Evolutionary conservation across 108 stramenopile species (phyloP).

Genomic region (Cylindrotheca fusiformis): DNA sequence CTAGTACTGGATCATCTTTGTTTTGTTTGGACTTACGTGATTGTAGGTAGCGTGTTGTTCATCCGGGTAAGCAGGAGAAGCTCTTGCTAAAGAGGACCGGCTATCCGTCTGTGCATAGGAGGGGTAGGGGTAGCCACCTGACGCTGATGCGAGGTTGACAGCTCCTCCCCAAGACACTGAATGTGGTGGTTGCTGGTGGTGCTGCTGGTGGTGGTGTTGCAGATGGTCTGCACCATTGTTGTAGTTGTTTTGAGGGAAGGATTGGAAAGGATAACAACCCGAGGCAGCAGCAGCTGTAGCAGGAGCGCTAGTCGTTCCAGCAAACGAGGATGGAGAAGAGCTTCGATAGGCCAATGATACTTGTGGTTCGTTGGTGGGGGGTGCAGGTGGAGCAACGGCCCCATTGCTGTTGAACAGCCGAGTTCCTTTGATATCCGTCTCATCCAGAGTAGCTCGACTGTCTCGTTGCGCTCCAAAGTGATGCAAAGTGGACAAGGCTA

Average conservation of each 20-base stretch:
- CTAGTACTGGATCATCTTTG: too few relatives aligned
- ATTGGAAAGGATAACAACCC: neutral
- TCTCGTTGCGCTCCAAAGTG: slow-evolving; percentile 26
- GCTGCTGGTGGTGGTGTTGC: neutral
- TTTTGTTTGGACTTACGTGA: too few relatives aligned
- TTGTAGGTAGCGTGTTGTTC: too few relatives aligned
- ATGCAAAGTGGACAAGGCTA: slow-evolving; percentile 36
- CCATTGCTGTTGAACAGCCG: slow-evolving; percentile 19
- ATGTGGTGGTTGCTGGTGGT: neutral
- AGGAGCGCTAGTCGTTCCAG: too few relatives aligned
- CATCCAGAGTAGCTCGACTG: slow-evolving; percentile 8
- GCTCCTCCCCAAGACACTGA: neutral
- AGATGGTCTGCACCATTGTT: neutral
- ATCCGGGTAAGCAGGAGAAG: too few relatives aligned
- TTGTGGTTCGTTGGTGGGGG: neutral
- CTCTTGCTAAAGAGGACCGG: too few relatives aligned
- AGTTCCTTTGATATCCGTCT: slow-evolving; percentile 18
- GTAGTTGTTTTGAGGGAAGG: too few relatives aligned
- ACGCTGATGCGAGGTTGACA: too few relatives aligned
- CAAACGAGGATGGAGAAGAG: too few relatives aligned
- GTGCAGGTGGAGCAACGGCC: neutral
- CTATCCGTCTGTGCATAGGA: neutral
- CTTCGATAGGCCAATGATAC: too few relatives aligned
- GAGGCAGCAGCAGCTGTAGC: neutral
- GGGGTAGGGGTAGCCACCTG: neutral